A percentile compares a stretch with the other conserved stretches of the same genome.
Conservation (phyloP, 2,329 filamentous ascomycete species). For the Pseudomassariella vexata region DNA sequence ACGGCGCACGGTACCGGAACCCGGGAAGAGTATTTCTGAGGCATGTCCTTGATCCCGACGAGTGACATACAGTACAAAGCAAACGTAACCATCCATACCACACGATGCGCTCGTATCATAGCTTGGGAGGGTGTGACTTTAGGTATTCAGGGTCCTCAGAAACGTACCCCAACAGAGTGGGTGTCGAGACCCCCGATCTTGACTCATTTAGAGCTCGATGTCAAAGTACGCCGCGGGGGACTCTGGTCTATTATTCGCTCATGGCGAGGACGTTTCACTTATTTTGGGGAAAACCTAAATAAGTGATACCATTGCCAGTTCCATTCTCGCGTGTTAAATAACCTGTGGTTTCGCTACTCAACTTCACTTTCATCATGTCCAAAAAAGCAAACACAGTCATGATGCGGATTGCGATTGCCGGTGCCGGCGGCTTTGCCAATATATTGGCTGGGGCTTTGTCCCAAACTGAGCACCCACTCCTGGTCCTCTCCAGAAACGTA, state of each 20-base stretch:
- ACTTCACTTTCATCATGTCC: conserved; percentile 5
- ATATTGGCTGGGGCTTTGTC: conserved; percentile 54
- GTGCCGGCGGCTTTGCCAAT: conserved; percentile 53
- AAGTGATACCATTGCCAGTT: too few relatives aligned
- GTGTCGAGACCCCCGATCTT: not conserved
- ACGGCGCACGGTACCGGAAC: too few relatives aligned
- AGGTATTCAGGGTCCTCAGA: too few relatives aligned
- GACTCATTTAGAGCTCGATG: conserved; percentile 1
- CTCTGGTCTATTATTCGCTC: not conserved
- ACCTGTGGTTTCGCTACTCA: not conserved
- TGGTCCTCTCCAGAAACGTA: conserved; percentile 65
- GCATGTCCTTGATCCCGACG: too few relatives aligned
- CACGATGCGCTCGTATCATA: too few relatives aligned
- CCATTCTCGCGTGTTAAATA: too few relatives aligned
- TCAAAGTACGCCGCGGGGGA: not conserved
- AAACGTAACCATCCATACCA: too few relatives aligned
- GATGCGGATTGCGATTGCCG: conserved; percentile 59
- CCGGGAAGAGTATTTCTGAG: too few relatives aligned
- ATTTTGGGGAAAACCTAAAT: not conserved
- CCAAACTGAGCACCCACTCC: conserved; percentile 59
- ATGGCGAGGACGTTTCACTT: not conserved
- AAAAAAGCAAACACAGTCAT: conserved; percentile 26
- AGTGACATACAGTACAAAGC: too few relatives aligned
- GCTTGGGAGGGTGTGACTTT: too few relatives aligned
- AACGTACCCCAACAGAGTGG: too few relatives aligned